Evolutionary conservation across 1,139 yeast species (phyloP).

Genomic region (Suhomyces ambrosiae): DNA sequence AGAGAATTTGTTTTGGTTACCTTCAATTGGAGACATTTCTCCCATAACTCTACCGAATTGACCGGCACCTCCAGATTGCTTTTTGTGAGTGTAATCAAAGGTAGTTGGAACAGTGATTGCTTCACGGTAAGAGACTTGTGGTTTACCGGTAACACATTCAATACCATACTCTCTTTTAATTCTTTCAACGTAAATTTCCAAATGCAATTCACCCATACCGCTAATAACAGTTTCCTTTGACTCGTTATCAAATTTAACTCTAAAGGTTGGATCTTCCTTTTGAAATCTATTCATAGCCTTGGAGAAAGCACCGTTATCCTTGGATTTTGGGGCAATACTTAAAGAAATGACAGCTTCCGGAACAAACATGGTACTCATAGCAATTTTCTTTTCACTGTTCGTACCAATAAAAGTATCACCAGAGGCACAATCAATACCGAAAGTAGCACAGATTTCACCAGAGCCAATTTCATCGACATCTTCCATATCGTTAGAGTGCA

Average conservation of each 20-base stretch:
- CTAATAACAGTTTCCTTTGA: conserved; percentile 95
- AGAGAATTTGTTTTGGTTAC: conserved; percentile 66
- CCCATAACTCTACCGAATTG: conserved; percentile 98
- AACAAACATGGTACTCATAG: conserved; percentile 97
- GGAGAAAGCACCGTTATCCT: conserved; percentile 83
- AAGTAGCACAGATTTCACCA: conserved; percentile 99
- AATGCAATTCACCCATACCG: conserved; percentile 98
- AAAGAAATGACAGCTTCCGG: conserved; percentile 98
- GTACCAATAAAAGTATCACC: conserved; percentile 89
- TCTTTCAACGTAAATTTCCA: conserved; percentile 96
- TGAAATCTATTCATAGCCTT: conserved; percentile 97
- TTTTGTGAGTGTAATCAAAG: conserved; percentile 96
- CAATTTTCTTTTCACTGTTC: conserved; percentile 72
- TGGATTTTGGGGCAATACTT: conserved; percentile 84
- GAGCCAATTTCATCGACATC: conserved; percentile 95
- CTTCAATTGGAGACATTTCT: conserved; percentile 64
- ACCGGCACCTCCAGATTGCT: conserved; percentile 99
- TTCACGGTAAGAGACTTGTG: conserved; percentile 98
- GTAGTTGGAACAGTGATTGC: conserved; percentile 72
- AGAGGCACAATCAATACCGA: conserved; percentile 99
- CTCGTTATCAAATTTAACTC: conserved; percentile 87
- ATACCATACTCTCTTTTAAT: conserved; percentile 97
- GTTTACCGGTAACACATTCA: conserved; percentile 94
- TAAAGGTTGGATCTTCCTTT: conserved; percentile 97
- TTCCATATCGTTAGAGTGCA: conserved; percentile 99